phyloP scores from a whole-genome alignment of 2,329 filamentous ascomycete genomes.

The Aureobasidium uvarum region DNA sequence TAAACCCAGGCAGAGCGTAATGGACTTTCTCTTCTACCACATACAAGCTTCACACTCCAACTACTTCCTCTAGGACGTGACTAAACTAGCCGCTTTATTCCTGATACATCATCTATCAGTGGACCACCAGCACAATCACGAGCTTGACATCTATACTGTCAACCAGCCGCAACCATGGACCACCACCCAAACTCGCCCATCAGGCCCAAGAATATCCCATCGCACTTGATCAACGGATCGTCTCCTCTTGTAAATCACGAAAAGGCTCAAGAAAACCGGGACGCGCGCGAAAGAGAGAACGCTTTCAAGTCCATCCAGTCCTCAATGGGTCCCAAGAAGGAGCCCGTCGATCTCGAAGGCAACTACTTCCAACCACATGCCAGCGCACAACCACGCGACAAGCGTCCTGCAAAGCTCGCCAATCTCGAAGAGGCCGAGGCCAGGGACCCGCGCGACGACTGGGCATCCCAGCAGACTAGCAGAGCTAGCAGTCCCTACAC shows the following conservation, averaged over 20 bases:
- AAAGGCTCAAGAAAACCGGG: conserved; percentile 46
- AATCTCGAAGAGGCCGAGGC: conserved; percentile 52
- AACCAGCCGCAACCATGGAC: conserved; percentile 43
- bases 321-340: conserved; percentile 53
- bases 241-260: conserved; percentile 46
- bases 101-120: background rate
- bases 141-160: background rate
- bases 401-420: conserved; percentile 20
- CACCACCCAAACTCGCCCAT: conserved; percentile 39
- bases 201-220: conserved; percentile 51
- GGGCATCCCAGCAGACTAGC: conserved; percentile 55
- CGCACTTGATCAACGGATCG: conserved; percentile 57
- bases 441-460: conserved; percentile 54
- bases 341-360: conserved; percentile 47
- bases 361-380: conserved; percentile 23
- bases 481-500: conserved; percentile 49
- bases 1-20: conserved; percentile 28
- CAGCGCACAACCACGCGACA: conserved; percentile 21
- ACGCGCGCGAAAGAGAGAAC: conserved; percentile 54
- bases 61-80: conserved; percentile 34
- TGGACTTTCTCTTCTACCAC: conserved; percentile 41
- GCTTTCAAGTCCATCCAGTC: conserved; percentile 59
- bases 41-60: conserved; percentile 39
- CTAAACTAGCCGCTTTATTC: background rate
- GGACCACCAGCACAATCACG: background rate